Conservation (phyloP, 140 eudicot species). For the Ambrosia hybrid region DNA sequence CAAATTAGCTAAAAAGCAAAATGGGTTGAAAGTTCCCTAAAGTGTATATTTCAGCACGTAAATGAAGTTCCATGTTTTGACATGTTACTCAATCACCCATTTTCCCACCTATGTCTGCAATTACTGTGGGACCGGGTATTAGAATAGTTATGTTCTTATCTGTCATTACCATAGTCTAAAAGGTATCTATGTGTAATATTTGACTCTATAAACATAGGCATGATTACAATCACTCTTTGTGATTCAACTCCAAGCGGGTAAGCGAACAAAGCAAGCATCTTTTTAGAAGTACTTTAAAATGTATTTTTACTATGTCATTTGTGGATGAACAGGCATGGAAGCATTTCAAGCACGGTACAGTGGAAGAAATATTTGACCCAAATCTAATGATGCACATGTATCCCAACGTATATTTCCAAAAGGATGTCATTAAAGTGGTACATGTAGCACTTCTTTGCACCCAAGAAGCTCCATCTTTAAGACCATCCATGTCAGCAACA, state of each 20-base stretch:
- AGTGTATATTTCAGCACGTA: too few relatives aligned
- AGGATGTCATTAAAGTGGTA: conserved; percentile 50
- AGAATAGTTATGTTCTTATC: too few relatives aligned
- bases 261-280: background rate
- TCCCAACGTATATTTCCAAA: conserved; percentile 29
- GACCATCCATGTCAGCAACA: conserved; percentile 76
- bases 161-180: too few relatives aligned
- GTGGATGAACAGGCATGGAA: conserved; percentile 66
- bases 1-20: too few relatives aligned
- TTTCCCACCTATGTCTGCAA: background rate
- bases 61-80: background rate
- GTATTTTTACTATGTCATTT: background rate
- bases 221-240: too few relatives aligned
- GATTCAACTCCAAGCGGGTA: background rate
- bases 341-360: conserved; percentile 64
- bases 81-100: background rate
- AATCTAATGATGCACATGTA: conserved; percentile 54
- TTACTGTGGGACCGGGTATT: background rate
- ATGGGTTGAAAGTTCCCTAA: too few relatives aligned
- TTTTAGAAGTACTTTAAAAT: background rate
- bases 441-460: conserved; percentile 89
- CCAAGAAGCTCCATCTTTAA: conserved; percentile 70
- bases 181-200: too few relatives aligned
- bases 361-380: conserved; percentile 73
- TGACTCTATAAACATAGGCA: too few relatives aligned